phyloP scores from a whole-genome alignment of 2,329 filamentous ascomycete genomes.

The Rosellinia necatrix region DNA sequence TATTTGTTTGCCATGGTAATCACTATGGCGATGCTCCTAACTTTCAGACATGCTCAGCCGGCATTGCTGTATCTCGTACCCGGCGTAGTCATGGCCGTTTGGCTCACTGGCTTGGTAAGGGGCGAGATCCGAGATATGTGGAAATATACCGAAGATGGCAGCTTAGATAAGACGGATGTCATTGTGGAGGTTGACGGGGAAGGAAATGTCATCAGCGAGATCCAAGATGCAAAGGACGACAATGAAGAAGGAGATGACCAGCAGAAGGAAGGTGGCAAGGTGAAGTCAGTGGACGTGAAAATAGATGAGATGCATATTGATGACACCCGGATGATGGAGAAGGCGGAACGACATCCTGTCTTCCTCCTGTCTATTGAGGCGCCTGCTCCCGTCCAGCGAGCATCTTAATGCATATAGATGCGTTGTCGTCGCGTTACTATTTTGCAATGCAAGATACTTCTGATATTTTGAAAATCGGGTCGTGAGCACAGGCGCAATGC shows the following conservation, averaged over 20 bases:
- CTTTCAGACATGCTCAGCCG: constrained; percentile 83
- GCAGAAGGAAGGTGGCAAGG: constrained; percentile 31
- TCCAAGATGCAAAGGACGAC: constrained; percentile 44
- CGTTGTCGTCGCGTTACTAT: too few relatives aligned
- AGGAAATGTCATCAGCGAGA: constrained; percentile 50
- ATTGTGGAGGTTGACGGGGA: constrained; percentile 59
- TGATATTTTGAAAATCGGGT: background rate
- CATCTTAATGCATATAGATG: background rate
- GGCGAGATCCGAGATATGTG: constrained; percentile 79
- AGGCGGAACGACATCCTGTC: constrained; percentile 27
- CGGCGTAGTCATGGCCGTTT: constrained; percentile 74
- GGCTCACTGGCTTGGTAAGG: constrained; percentile 71
- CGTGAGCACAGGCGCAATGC: background rate
- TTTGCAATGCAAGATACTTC: too few relatives aligned
- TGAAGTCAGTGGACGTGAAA: constrained; percentile 10
- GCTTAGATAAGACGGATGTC: constrained; percentile 58
- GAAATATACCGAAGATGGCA: constrained; percentile 77
- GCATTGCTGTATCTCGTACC: constrained; percentile 92
- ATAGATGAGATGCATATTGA: constrained; percentile 27
- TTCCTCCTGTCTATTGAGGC: constrained; percentile 41
- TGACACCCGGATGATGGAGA: constrained; percentile 10
- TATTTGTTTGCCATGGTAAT: constrained; percentile 78
- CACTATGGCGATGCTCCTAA: constrained; percentile 76
- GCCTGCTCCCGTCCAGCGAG: constrained; percentile 25
- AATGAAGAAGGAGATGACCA: constrained; percentile 40